Evolutionary conservation across 2,329 filamentous ascomycete species (phyloP), one percentile per base, ranked within the genome.

Genomic region (Balansia obtecta): DNA sequence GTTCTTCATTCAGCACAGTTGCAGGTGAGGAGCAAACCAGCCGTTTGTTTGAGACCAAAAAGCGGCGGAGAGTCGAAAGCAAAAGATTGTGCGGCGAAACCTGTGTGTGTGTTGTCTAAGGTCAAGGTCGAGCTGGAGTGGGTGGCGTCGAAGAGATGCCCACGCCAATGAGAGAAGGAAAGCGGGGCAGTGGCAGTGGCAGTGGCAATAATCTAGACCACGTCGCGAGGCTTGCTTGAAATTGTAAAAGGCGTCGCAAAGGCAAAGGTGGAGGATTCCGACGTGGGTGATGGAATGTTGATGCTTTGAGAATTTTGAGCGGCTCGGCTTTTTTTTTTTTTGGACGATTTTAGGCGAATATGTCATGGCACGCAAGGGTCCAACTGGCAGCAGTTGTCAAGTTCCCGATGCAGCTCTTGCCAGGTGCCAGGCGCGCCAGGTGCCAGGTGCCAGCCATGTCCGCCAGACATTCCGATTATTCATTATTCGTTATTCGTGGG

Each of bases 61-160:
- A 22, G 45, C 38, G 40, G 46, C 50, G 43, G 20, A 41, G 37
- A 38, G 45, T 16, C 48, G 30, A 46, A 39, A 41, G 32, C 32
- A 51, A 27, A 27, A 45, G 22, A 33, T 33, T 34, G 32, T 48
- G 45, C 43, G 50, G 43, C 49, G 33, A 50, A n/a, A 46, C 42
- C 43, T 30, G 22, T 22, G 20, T 22, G 22, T n/a, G 20, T 33
- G n/a, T n/a, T n/a, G n/a, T n/a, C n/a, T n/a, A n/a, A n/a, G n/a
- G n/a, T 34, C 48, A 22, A 12, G 45, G 41, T 15, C 6, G 2
- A 40, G 20, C 20, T 22, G 2, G 49, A 40, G 50, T 52, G 50
- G 50, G 50, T 52, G 50, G 50, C 50, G 50, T 49, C 41, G 48
- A 27, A 33, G 11, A n/a, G 40, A n/a, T 40, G 41, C 32, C 32